Evolutionary conservation across 139 green algal genomes (phyloP), one percentile per base, ranked within the genome.

Genomic region (Zygnema cylindricum): DNA sequence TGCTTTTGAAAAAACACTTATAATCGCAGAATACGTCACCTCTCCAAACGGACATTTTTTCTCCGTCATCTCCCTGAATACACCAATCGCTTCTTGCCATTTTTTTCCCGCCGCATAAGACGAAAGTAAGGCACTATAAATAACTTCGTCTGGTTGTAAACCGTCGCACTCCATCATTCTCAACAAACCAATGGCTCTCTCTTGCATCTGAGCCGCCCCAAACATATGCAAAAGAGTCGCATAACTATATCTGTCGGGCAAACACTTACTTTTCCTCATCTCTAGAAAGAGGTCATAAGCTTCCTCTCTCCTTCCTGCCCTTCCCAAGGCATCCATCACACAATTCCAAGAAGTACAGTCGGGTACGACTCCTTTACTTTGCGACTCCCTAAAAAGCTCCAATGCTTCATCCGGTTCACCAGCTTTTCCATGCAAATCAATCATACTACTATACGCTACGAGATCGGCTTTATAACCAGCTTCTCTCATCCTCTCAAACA

Each of bases 281-380:
- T 87, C 69, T 30, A 57, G 22, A 11, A 87, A 87, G 11, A 87
- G 81, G 3, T 30, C 23, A 76, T 38, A 63, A n/a, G 32, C 38
- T 3, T 35, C 69, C n/a, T 40, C 32, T 30, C 22, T 41, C 32
- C 30, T 40, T 38, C 81, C 81, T 36, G 33, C 84, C 22, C 85
- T 89, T 41, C 32, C 71, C 25, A 36, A 87, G 2, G 2, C 2
- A 41, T 89, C 84, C 23, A 89, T 89, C 7, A 89, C 11, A 21
- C 71, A 71, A 76, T 89, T 89, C 71, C 85, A 89, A 36, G 40
- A 87, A 7, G 85, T 42, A 35, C 39, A 35, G 16, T 89, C 85
- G 40, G 42, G 42, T 40, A 3, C n/a, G 39, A 49, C 33, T 33
- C 73, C 73, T 36, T 88, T 38, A 7, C 2, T 41, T 33, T 87